Evolutionary conservation across 1,139 yeast genomes (phyloP), one percentile per base, ranked within the genome.

Genomic region (Geotrichum histeridarum): DNA sequence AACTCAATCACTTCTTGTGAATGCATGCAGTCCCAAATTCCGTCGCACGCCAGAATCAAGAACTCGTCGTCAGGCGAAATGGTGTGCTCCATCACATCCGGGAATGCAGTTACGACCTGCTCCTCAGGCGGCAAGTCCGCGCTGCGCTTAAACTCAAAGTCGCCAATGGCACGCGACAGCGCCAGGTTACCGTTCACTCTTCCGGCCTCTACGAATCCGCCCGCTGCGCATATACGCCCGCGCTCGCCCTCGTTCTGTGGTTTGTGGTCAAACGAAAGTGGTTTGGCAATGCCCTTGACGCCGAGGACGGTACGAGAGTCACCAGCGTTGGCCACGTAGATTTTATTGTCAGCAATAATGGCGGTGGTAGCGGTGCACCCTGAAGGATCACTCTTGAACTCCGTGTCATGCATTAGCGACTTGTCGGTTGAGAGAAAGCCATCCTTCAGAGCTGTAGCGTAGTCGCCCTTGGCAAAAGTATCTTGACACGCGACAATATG

Each of bases 141-240:
- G 61, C 87, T 81, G 66, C 83, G 83, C 72, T 93, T 93, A 73
- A 91, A 93, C 67, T 88, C 96, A 71, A 93, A 93, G 73, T 93
- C 99, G 58, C 99, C 99, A 67, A 93, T 86, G 63, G 97, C 98
- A 71, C 99, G 80, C 41, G 95, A 86, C 62, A 93, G 76, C 0
- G 99, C 99, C 72, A 93, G 79, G 71, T 93, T 93, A 64, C 98
- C 99, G 72, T 93, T 93, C 59, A 93, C 99, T 71, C 99, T 82
- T 57, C 96, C 96, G 77, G 86, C 81, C 61, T 91, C 98, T 54
- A 93, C 98, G 70, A 82, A 93, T 6, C 98, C 98, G 63, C 97
- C 98, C 27, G 98, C 98, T 44, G 95, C 88, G 59, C 84, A 81
- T 63, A 93, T 93, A 71, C 99, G 80, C 35, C 95, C 86, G 68